Evolutionary conservation across 768 basidiomycete genomes (phyloP), one percentile per base, ranked within the genome.

Genomic region (Stropharia rugosoannulata): DNA sequence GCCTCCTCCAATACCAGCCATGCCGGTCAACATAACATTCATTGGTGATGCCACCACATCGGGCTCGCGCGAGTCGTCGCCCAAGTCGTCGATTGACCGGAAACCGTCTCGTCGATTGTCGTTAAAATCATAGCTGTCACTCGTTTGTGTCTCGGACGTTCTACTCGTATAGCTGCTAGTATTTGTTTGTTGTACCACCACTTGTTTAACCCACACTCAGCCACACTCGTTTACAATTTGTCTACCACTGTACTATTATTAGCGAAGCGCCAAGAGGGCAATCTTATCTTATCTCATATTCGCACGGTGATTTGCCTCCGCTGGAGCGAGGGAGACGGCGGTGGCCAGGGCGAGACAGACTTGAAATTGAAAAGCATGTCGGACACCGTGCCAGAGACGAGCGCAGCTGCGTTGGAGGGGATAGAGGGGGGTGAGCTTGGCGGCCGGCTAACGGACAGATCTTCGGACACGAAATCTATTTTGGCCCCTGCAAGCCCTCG

Each of bases 1-100:
- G 61, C 78, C 82, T 16, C 69, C 75, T 5, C 85, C 85, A 2
- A 54, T 68, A 22, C 61, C 67, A 19, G 59, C 61, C 19, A 47
- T 56, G 12, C 60, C 61, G 11, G 51, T 55, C 35, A 49, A 57
- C 15, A 44, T 52, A n/a, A 52, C 51, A 18, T 52, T 52, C 8
- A 25, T 52, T 35, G 6, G 41, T 9, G 51, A 52, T 18, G 41
- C 13, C 16, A 18, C 39, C 35, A 37, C n/a, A n/a, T 19, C 51
- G 9, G 44, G 51, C 19, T 52, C 51, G 4, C 9, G 19, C 12
- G 51, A 52, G 7, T 51, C 50, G 13, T 49, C 55, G 13, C 47
- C 47, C 4, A 56, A 42, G 18, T 41, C 35, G 9, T 54, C 53
- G 35, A 5, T 54, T 25, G 54, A 56, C n/a, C 41, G 35, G 12